These are phyloP conservation scores for Pseudoneurospora amorphoporcata DNA, from an alignment of 495 filamentous ascomycete species.

Conservation along the genomic window DNA sequence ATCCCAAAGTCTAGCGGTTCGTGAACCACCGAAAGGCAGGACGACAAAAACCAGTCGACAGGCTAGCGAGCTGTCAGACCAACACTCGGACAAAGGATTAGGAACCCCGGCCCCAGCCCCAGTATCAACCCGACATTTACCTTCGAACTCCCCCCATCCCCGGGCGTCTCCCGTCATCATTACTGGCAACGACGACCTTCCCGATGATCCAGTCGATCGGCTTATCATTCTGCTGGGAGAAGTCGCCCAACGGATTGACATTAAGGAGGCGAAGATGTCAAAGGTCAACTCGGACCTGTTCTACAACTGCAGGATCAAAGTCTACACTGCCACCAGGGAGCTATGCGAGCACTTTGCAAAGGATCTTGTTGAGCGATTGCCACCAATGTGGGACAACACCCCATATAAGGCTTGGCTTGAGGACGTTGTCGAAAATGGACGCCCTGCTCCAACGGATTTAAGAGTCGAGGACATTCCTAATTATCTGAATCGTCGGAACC, in stretches of 20 bases:
- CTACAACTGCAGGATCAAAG: conserved; percentile 23
- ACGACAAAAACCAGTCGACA: conserved; percentile 4
- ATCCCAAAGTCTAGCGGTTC: not conserved
- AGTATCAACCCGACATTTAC: not conserved
- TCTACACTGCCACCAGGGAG: conserved; percentile 7
- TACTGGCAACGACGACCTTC: not conserved
- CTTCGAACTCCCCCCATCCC: not conserved
- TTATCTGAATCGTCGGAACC: not conserved
- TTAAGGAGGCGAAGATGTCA: conserved; percentile 2
- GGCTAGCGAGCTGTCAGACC: conserved; percentile 1
- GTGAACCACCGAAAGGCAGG: conserved; percentile 2
- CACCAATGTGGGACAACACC: not conserved
- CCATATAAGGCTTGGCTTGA: not conserved
- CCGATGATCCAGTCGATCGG: conserved; percentile 6
- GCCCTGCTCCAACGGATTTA: conserved; percentile 4
- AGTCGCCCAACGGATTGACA: conserved; percentile 4
- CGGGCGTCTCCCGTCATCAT: not conserved
- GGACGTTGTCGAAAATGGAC: not conserved
- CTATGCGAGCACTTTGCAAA: not conserved
- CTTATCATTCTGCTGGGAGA: conserved; percentile 9
- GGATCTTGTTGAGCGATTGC: not conserved
- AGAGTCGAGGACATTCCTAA: conserved; percentile 16
- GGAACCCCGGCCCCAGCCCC: not conserved
- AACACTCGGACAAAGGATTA: not conserved
- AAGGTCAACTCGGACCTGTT: conserved; percentile 15